Base-by-base conservation (phyloP, 306 rosid species). In the Cyclanthera cordifolia region DNA sequence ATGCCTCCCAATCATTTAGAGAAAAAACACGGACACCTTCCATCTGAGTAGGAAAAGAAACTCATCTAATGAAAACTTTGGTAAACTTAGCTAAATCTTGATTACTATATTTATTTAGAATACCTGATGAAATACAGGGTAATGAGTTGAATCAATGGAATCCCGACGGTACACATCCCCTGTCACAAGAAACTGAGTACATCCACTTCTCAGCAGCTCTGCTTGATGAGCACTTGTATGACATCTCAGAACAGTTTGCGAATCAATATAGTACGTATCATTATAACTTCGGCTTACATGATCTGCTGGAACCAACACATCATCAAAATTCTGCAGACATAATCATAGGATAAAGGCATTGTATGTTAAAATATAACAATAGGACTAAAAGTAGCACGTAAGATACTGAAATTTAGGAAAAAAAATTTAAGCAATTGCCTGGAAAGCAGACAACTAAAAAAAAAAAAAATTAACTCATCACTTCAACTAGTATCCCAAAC, bases 191-290 rank as follows among this genome's bases (percentile, higher is more conserved):
- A 94, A 94, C 70, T 90, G 91, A 30, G 88, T 88, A 77, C 85
- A 67, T 53, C 95, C 97, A 51, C 76, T 77, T 86, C 95, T 85
- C 80, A 93, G 59, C 58, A 90, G 73, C 74, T 90, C 91, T 4
- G 95, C 96, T 81, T 94, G 99, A 77, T 94, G 99, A 72, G 99
- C 97, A 81, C 99, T 94, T 69, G 96, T 94, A 79, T 94, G 96
- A 75, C 97, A 90, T 85, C 99, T 86, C 77, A 94, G 82, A 77
- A 94, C 95, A 30, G 96, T 82, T 80, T 81, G 84, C 43, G 91
- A 78, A 79, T 90, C 95, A 57, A 86, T 20, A 52, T 94, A 90
- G 73, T 94, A 90, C 5, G 97, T 94, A 74, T 94, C 99, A 66
- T 94, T 94, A 71, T 88, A 94, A 79, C 96, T 94, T 77, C 99